Evolutionary conservation across 257 asterid species (phyloP).

Genomic region (Penstemon eatonii): DNA sequence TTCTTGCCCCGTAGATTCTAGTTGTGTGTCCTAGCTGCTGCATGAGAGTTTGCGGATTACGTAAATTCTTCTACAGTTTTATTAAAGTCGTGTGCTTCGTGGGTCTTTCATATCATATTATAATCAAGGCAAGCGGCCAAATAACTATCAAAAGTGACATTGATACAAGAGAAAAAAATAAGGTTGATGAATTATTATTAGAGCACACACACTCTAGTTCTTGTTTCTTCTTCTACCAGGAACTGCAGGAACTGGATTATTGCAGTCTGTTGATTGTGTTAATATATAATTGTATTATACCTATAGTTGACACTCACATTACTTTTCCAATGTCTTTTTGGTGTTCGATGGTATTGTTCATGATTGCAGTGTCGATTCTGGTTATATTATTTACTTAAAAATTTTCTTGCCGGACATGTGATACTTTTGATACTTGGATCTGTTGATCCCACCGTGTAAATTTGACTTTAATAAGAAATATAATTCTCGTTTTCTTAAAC

Average conservation of each 20-base stretch:
- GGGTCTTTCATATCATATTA: neutral
- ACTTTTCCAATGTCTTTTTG: neutral
- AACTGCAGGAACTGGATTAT: neutral
- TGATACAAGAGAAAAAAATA: neutral
- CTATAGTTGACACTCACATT: neutral
- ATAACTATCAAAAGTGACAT: constrained; percentile 2
- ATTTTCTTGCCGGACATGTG: too few relatives aligned
- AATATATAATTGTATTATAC: neutral
- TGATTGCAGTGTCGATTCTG: neutral
- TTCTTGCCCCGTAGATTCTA: neutral
- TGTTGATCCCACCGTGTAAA: too few relatives aligned
- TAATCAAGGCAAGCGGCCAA: neutral
- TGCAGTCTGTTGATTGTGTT: constrained; percentile 3
- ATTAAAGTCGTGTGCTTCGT: neutral
- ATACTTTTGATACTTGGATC: too few relatives aligned
- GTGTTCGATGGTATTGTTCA: constrained; percentile 14
- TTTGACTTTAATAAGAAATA: too few relatives aligned
- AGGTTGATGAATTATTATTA: neutral
- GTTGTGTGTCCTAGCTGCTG: neutral
- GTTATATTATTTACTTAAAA: neutral
- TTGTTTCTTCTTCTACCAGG: constrained; percentile 4
- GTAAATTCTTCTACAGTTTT: neutral
- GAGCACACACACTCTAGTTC: neutral
- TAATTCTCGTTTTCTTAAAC: too few relatives aligned
- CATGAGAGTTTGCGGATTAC: neutral